A percentile compares a stretch with the other conserved stretches of the same genome.
Evolutionary conservation across 1,284 basidiomycete species (phyloP).

Genomic region (Blastosporella zonata): DNA sequence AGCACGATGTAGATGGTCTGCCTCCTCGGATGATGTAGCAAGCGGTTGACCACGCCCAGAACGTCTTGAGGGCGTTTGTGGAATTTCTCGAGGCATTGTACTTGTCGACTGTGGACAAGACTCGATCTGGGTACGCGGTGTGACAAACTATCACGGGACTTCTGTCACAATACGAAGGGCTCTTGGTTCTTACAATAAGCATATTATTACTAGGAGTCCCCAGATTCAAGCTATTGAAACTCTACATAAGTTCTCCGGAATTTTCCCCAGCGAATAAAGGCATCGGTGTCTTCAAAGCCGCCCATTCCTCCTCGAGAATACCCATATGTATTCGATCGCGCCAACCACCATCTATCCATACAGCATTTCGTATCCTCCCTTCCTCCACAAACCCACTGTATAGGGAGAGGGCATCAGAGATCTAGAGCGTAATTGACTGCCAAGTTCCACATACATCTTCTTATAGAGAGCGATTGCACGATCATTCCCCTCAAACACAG

Average conservation of each 20-base stretch:
- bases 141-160: neutral
- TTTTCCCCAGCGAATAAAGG: too few relatives aligned
- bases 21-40: constrained; percentile 36
- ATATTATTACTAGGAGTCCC: too few relatives aligned
- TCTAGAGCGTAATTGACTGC: neutral
- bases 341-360: constrained; percentile 9
- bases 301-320: constrained; percentile 20
- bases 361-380: constrained; percentile 25
- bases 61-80: constrained; percentile 38
- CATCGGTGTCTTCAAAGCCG: neutral
- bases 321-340: constrained; percentile 18
- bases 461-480: constrained; percentile 21
- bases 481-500: constrained; percentile 28
- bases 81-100: constrained; percentile 9
- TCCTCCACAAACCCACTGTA: constrained; percentile 30
- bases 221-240: too few relatives aligned
- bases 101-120: too few relatives aligned
- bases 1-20: constrained; percentile 29
- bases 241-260: too few relatives aligned
- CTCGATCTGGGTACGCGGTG: neutral
- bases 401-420: neutral
- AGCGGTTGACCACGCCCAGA: constrained; percentile 53
- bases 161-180: too few relatives aligned
- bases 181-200: too few relatives aligned
- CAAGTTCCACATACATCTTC: constrained; percentile 31